A percentile compares a stretch with the other conserved stretches of the same genome.
Evolutionary conservation across 2,329 filamentous ascomycete genomes (phyloP).

Genomic region (Acrodontium crateriforme): DNA sequence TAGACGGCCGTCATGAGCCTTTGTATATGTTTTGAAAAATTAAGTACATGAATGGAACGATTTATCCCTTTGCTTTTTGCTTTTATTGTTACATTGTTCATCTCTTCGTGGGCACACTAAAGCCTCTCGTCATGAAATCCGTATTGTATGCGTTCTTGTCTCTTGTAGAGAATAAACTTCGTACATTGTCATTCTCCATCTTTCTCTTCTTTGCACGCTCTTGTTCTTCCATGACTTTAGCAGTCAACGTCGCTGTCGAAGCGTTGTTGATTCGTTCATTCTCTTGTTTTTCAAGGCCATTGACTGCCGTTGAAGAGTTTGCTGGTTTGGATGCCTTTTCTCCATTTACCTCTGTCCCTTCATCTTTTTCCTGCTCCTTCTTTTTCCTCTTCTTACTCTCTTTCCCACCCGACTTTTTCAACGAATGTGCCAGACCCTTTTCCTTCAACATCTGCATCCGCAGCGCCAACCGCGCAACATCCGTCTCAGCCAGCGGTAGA

Average conservation of each 20-base stretch:
- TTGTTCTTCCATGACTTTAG: slow-evolving; percentile 76
- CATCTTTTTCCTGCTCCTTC: slow-evolving; percentile 28
- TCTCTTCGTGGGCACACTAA: too few species aligned
- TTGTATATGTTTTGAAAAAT: too few species aligned
- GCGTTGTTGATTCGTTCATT: slow-evolving; percentile 95
- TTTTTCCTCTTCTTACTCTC: slow-evolving; percentile 64
- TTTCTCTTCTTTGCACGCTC: slow-evolving; percentile 70
- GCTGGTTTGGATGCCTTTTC: slow-evolving; percentile 4
- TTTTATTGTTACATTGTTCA: too few species aligned
- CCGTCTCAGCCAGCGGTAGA: slow-evolving; percentile 54
- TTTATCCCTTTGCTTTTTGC: too few species aligned
- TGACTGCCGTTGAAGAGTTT: slow-evolving; percentile 6
- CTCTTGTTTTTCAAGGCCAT: slow-evolving; percentile 28
- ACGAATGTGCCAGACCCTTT: slow-evolving; percentile 64
- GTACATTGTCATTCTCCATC: slow-evolving; percentile 41
- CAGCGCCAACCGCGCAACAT: slow-evolving; percentile 52
- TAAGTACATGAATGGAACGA: too few species aligned
- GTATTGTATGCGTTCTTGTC: slow-evolving; percentile 28
- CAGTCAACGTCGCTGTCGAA: slow-evolving; percentile 71
- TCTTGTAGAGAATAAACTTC: slow-evolving; percentile 31
- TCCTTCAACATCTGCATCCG: slow-evolving; percentile 56
- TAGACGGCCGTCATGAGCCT: too few species aligned
- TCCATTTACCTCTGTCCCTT: slow-evolving; percentile 26
- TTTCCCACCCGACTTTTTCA: slow-evolving; percentile 61
- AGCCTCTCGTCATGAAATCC: slow-evolving; percentile 39